phyloP scores from a whole-genome alignment of 345 rosid species.

The Moricandia arvensis region DNA sequence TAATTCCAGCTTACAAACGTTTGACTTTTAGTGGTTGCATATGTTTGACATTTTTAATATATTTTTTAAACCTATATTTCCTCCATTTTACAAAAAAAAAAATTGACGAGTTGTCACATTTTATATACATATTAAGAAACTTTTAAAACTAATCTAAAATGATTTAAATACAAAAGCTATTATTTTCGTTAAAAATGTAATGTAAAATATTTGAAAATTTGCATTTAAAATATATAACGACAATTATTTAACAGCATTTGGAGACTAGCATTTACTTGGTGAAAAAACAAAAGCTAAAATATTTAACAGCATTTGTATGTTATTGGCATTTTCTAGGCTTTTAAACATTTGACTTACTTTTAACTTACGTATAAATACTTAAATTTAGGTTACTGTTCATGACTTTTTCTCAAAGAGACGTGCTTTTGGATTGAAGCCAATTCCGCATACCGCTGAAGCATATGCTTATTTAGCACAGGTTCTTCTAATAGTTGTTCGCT shows the following conservation, averaged over 20 bases:
- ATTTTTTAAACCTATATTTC: neutral
- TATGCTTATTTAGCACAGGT: neutral
- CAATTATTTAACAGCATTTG: neutral
- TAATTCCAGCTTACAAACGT: neutral
- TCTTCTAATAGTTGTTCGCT: neutral
- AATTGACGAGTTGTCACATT: neutral
- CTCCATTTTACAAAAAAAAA: neutral
- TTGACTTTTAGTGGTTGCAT: neutral
- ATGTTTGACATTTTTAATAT: neutral
- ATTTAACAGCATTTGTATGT: neutral
- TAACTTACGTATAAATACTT: neutral
- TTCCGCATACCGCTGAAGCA: neutral
- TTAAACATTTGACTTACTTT: neutral
- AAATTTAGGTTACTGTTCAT: neutral
- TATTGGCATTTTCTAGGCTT: slow-evolving; percentile 3
- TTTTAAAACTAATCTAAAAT: neutral
- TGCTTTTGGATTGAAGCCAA: slow-evolving; percentile 19
- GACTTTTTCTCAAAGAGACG: slow-evolving; percentile 24
- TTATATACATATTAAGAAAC: neutral
- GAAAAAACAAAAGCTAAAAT: neutral
- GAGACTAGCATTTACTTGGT: neutral
- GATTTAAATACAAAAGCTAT: neutral
- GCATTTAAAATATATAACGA: neutral
- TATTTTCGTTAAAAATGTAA: neutral
- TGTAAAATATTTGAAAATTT: neutral